A percentile compares a stretch with the other conserved stretches of the same genome.
phyloP scores from a whole-genome alignment of 176 grass and related monocot genomes.

The Zoysia japonica region DNA sequence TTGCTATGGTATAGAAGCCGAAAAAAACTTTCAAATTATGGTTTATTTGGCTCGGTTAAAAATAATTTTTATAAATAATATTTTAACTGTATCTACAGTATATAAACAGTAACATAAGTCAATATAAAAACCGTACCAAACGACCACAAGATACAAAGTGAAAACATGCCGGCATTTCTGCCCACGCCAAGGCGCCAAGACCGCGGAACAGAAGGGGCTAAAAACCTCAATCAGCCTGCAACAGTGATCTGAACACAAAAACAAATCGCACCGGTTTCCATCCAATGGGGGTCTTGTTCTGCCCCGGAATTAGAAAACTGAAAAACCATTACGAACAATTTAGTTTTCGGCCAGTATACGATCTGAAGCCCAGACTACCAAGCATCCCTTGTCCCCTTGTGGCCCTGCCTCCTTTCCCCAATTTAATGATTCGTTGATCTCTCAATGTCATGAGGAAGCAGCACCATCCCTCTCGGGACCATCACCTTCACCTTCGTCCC shows the following conservation, averaged over 20 bases:
- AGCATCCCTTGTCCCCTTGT: slow-evolving; percentile 59
- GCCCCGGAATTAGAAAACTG: slow-evolving; percentile 25
- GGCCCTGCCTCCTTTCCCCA: not conserved
- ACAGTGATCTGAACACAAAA: slow-evolving; percentile 6
- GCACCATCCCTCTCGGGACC: slow-evolving; percentile 55
- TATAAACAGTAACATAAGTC: no score
- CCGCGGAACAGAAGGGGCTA: slow-evolving; percentile 28
- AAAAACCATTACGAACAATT: slow-evolving; percentile 1
- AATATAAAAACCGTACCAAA: no score
- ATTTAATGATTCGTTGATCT: slow-evolving; percentile 68
- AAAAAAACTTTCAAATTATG: no score
- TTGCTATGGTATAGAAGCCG: no score
- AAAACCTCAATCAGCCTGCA: slow-evolving; percentile 39
- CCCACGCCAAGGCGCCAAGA: not conserved
- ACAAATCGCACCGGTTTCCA: slow-evolving; percentile 24
- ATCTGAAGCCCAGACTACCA: slow-evolving; percentile 55
- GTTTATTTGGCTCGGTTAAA: no score
- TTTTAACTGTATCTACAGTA: no score
- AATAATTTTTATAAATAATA: no score
- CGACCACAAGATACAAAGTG: not conserved
- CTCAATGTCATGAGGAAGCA: slow-evolving; percentile 58
- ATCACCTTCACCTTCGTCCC: slow-evolving; percentile 37
- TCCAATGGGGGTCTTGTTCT: slow-evolving; percentile 45
- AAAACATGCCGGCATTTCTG: not conserved
- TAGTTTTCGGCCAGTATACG: slow-evolving; percentile 9